Conservation (phyloP, 2,329 filamentous ascomycete species). For the Dactylellina haptotyla region DNA sequence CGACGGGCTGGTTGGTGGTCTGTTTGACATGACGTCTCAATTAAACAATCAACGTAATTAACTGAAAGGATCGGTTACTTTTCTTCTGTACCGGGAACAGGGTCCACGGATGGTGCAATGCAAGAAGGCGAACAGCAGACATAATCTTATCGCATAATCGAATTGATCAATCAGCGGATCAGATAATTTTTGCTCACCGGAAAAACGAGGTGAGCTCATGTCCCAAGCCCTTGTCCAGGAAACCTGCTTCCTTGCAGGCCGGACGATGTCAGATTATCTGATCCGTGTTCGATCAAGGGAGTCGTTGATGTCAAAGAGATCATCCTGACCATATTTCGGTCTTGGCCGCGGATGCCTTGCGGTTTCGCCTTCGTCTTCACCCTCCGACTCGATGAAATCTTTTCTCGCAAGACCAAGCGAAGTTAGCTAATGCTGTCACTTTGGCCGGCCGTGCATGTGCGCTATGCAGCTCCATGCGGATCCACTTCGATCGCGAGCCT, state of each 20-base stretch:
- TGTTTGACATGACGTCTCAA: too few relatives aligned
- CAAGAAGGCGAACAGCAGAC: neutral
- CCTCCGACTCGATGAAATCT: neutral
- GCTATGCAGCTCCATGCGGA: conserved; percentile 21
- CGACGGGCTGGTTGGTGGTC: neutral
- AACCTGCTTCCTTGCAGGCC: conserved; percentile 15
- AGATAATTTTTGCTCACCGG: conserved; percentile 16
- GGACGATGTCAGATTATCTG: conserved; percentile 41
- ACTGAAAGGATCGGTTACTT: too few relatives aligned
- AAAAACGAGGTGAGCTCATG: neutral
- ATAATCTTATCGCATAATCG: conserved; percentile 52
- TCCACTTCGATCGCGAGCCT: neutral
- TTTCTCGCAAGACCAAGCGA: neutral
- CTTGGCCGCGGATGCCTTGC: conserved; percentile 53
- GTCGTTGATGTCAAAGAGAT: conserved; percentile 34
- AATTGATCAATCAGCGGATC: conserved; percentile 51
- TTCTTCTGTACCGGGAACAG: neutral
- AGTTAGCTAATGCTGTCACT: conserved; percentile 36
- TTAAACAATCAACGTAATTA: too few relatives aligned
- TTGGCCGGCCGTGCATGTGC: conserved; percentile 15
- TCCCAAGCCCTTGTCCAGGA: neutral
- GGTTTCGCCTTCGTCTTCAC: neutral
- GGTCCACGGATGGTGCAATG: neutral
- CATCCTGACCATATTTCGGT: conserved; percentile 23
- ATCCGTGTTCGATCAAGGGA: conserved; percentile 42